Conservation (phyloP, 768 basidiomycete species). For the Lentinula lateritia region DNA sequence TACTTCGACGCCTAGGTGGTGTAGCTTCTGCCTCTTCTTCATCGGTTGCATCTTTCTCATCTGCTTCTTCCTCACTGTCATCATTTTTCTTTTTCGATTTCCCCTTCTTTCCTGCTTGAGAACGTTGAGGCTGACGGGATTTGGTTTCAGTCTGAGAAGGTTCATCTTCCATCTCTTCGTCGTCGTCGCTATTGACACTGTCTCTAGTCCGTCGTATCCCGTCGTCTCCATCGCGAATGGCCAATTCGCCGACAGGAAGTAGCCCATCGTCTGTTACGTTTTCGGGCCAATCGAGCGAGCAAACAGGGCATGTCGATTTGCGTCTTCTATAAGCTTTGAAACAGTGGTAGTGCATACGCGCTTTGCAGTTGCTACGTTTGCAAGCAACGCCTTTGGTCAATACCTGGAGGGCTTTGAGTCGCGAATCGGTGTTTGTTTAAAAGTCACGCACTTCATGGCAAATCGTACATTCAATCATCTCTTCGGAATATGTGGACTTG, state of each 20-base stretch:
- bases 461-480: constrained; percentile 65
- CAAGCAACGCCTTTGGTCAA: constrained; percentile 68
- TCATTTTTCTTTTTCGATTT: constrained; percentile 29
- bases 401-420: constrained; percentile 33
- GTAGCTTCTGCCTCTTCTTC: not conserved
- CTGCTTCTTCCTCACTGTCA: constrained; percentile 28
- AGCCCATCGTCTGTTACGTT: constrained; percentile 42
- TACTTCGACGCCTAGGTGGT: constrained; percentile 11
- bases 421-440: not conserved
- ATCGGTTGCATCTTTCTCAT: constrained; percentile 13
- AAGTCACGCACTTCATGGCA: constrained; percentile 58
- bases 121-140: constrained; percentile 16
- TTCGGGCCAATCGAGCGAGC: constrained; percentile 54
- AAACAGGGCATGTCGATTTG: constrained; percentile 48
- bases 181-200: constrained; percentile 33
- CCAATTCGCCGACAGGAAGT: constrained; percentile 61
- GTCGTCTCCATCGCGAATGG: constrained; percentile 58
- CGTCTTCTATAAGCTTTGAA: constrained; percentile 45
- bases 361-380: constrained; percentile 53
- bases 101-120: constrained; percentile 15
- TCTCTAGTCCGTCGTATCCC: constrained; percentile 27
- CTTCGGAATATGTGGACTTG: constrained; percentile 65
- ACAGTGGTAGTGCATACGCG: constrained; percentile 61
- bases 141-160: constrained; percentile 23
- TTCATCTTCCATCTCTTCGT: constrained; percentile 31